Evolutionary conservation across 768 basidiomycete genomes (phyloP).

Genomic region (Leccinellum rugosiceps): DNA sequence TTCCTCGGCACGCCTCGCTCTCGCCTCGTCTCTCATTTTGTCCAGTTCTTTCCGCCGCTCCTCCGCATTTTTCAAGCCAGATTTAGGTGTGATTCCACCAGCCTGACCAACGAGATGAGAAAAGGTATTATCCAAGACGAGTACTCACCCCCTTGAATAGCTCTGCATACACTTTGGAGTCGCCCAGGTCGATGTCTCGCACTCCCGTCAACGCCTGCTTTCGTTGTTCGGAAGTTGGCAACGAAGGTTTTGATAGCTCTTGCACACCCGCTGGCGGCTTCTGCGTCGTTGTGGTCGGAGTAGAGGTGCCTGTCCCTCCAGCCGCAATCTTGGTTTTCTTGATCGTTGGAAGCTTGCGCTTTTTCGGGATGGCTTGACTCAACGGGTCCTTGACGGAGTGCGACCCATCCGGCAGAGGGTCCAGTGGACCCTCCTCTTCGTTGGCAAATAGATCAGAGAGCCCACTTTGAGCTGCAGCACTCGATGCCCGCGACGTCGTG

Average conservation of each 20-base stretch:
- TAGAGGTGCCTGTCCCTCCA: constrained; percentile 19
- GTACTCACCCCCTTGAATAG: constrained; percentile 55
- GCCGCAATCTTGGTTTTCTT: constrained; percentile 55
- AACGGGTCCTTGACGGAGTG: constrained; percentile 28
- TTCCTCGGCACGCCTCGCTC: constrained; percentile 52
- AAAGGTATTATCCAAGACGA: neutral
- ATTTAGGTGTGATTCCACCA: constrained; percentile 42
- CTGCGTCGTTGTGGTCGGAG: constrained; percentile 24
- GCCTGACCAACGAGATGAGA: constrained; percentile 27
- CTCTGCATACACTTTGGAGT: constrained; percentile 58
- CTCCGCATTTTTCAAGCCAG: constrained; percentile 55
- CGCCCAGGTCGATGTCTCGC: constrained; percentile 61
- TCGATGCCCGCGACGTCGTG: constrained; percentile 24
- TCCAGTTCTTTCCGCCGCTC: constrained; percentile 66
- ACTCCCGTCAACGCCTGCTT: constrained; percentile 45
- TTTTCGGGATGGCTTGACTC: constrained; percentile 41
- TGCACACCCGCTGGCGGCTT: constrained; percentile 18
- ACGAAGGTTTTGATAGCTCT: constrained; percentile 26
- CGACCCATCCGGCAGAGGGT: constrained; percentile 13
- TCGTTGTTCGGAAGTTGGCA: constrained; percentile 28
- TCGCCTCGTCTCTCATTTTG: constrained; percentile 67
- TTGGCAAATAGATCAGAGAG: constrained; percentile 29
- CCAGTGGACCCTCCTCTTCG: constrained; percentile 23
- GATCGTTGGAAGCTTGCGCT: constrained; percentile 64
- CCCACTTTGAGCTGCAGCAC: constrained; percentile 34